These are phyloP conservation scores for Noccaea bulbosa DNA, from an alignment of 345 rosid species.

Conservation along the genomic window DNA sequence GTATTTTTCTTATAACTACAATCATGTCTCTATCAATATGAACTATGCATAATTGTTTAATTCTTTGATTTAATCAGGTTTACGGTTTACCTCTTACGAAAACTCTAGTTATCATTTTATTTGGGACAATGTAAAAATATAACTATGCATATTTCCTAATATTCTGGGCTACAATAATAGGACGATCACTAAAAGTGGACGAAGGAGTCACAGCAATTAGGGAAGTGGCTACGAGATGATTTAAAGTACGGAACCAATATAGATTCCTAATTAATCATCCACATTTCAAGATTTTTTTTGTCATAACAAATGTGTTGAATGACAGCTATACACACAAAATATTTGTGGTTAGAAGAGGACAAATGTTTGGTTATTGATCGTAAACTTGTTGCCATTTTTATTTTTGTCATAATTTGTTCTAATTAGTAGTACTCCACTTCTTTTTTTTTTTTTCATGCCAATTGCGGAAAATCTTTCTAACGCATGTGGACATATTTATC, in stretches of 20 bases:
- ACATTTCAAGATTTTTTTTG: neutral
- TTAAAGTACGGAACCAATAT: neutral
- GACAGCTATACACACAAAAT: conserved; percentile 10
- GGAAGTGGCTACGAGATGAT: neutral
- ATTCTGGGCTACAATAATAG: neutral
- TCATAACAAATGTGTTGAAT: neutral
- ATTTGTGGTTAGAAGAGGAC: neutral
- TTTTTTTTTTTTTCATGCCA: neutral
- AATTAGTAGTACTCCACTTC: neutral
- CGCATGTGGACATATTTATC: neutral
- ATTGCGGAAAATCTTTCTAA: neutral
- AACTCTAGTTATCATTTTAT: neutral
- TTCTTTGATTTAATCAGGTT: neutral
- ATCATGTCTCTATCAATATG: neutral
- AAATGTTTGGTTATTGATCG: neutral
- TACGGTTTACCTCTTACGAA: neutral
- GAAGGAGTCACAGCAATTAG: neutral
- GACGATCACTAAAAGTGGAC: neutral
- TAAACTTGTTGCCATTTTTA: neutral
- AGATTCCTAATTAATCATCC: neutral
- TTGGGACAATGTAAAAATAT: too few species aligned
- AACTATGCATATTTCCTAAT: neutral
- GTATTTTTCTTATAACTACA: neutral
- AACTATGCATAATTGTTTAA: neutral
- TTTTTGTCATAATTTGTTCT: neutral